A percentile compares a stretch with the other conserved stretches of the same genome.
Evolutionary conservation across 331 rosid species (phyloP).

Genomic region (Acacia pycnantha): DNA sequence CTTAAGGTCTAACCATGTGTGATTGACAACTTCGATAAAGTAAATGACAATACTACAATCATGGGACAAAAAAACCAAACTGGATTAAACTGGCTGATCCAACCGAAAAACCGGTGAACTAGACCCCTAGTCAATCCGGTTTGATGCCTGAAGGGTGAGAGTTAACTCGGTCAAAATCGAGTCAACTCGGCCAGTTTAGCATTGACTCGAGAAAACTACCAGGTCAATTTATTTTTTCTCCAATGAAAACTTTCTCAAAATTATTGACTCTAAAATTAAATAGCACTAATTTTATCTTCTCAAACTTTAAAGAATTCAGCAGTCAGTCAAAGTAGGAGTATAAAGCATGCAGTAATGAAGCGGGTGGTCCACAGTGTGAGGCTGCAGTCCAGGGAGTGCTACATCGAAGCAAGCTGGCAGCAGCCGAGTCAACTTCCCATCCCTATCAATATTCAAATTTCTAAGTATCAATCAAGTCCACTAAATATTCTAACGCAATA

Average conservation of each 20-base stretch:
- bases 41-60: too few relatives aligned
- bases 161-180: too few relatives aligned
- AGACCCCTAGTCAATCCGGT: too few relatives aligned
- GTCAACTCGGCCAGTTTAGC: rapidly evolving
- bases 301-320: background rate
- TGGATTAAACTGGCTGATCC: too few relatives aligned
- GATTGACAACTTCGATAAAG: too few relatives aligned
- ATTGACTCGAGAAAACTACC: too few relatives aligned
- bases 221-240: too few relatives aligned
- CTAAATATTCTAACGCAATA: background rate
- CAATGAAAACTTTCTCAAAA: too few relatives aligned
- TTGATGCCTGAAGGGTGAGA: too few relatives aligned
- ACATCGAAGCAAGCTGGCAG: background rate
- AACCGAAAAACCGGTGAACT: too few relatives aligned
- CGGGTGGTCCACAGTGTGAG: background rate
- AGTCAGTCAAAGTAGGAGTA: background rate
- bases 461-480: background rate
- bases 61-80: too few relatives aligned
- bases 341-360: background rate
- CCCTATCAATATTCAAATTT: background rate
- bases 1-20: too few relatives aligned
- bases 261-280: background rate
- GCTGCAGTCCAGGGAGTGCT: background rate
- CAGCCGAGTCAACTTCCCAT: background rate
- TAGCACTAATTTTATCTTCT: background rate